Conservation (phyloP, 2,329 filamentous ascomycete species). For the Fusarium agapanthi region DNA sequence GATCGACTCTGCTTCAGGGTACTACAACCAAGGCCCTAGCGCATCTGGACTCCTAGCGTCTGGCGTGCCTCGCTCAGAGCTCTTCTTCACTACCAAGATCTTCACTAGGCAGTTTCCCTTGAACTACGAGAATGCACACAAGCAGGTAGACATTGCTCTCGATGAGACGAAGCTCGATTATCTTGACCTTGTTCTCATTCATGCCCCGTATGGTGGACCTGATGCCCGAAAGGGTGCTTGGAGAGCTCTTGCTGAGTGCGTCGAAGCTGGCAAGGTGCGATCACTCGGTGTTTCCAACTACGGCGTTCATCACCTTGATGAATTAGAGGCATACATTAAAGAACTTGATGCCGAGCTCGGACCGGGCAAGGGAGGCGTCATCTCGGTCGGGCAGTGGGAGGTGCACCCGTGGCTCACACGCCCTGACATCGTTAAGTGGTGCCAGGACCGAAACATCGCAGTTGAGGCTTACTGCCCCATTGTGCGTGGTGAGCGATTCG, state of each 20-base stretch:
- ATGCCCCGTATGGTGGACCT: conserved; percentile 67
- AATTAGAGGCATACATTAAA: conserved; percentile 66
- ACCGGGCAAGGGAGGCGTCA: conserved; percentile 71
- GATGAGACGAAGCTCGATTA: conserved; percentile 70
- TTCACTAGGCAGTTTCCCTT: conserved; percentile 51
- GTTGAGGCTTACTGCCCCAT: conserved; percentile 72
- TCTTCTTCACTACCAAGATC: conserved; percentile 67
- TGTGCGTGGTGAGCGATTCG: conserved; percentile 73
- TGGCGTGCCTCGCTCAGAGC: conserved; percentile 54
- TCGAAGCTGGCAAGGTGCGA: conserved; percentile 68
- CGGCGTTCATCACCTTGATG: conserved; percentile 68
- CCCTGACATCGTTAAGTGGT: conserved; percentile 83
- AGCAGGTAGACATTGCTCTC: conserved; percentile 70
- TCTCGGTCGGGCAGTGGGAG: conserved; percentile 89
- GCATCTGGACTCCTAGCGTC: conserved; percentile 56
- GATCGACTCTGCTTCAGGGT: conserved; percentile 63
- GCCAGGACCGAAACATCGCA: conserved; percentile 67
- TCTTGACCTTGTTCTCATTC: conserved; percentile 72
- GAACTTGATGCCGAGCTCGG: conserved; percentile 70
- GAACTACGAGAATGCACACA: conserved; percentile 70
- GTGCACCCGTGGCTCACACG: conserved; percentile 88
- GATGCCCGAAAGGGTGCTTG: conserved; percentile 66
- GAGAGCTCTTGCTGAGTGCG: conserved; percentile 70
- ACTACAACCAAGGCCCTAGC: conserved; percentile 60
- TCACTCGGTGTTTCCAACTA: conserved; percentile 73